Conservation (phyloP, 352 stramenopile genomes). For the Globisporangium radiosum region DNA sequence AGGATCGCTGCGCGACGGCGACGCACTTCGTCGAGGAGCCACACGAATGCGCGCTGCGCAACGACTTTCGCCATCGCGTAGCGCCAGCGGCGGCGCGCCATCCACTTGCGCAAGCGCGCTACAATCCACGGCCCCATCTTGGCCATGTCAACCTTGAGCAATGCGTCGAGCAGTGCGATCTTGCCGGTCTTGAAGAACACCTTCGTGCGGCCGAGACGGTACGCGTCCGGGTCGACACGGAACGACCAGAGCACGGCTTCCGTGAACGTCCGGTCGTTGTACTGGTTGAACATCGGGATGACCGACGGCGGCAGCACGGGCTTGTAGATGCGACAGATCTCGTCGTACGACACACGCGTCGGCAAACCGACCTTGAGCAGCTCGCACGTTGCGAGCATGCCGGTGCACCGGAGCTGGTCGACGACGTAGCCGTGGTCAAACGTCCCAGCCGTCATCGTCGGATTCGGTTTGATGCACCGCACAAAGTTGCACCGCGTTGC, state of each 20-base stretch:
- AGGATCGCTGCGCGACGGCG: conserved; percentile 69
- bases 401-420: conserved; percentile 85
- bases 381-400: conserved; percentile 88
- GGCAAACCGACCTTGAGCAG: conserved; percentile 88
- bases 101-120: conserved; percentile 75
- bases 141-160: conserved; percentile 87
- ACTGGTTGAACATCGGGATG: conserved; percentile 70
- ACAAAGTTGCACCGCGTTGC: conserved; percentile 85
- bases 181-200: conserved; percentile 92
- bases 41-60: conserved; percentile 75
- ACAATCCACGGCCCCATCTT: conserved; percentile 87
- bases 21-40: conserved; percentile 67
- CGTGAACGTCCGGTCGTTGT: conserved; percentile 85
- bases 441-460: conserved; percentile 60
- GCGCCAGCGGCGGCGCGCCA: conserved; percentile 76
- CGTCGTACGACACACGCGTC: conserved; percentile 86
- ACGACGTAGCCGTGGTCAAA: conserved; percentile 89
- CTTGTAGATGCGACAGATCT: conserved; percentile 87
- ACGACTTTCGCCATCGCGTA: conserved; percentile 83
- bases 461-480: conserved; percentile 89
- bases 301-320: conserved; percentile 64
- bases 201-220: conserved; percentile 84
- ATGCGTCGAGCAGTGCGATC: conserved; percentile 81
- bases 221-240: conserved; percentile 78
- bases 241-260: conserved; percentile 89